Percentiles rank a stretch among this genome's conserved stretches.
Conservation (phyloP, 352 stramenopile species). For the Phytopythium helicoides region DNA sequence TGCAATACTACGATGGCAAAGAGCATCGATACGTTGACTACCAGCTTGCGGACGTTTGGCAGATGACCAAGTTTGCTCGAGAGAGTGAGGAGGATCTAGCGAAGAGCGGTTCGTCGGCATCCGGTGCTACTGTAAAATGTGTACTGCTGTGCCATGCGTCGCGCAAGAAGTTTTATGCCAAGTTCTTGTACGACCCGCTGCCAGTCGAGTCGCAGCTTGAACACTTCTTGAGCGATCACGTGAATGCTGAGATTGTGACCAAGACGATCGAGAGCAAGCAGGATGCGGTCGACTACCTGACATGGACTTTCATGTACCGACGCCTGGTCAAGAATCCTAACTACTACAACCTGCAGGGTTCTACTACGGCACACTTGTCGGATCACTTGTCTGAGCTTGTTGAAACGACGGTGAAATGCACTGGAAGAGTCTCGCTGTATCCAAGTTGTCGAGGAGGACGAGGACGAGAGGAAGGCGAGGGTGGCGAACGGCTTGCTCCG, state of each 20-base stretch:
- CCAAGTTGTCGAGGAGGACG: constrained; percentile 91
- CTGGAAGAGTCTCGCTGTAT: constrained; percentile 97
- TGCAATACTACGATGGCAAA: constrained; percentile 96
- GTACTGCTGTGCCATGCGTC: constrained; percentile 96
- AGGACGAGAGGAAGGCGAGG: constrained; percentile 76
- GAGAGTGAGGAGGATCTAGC: constrained; percentile 37
- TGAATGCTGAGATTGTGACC: constrained; percentile 99
- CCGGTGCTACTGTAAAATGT: constrained; percentile 82
- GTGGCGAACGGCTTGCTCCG: constrained; percentile 89
- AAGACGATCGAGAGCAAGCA: constrained; percentile 99
- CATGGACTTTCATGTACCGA: constrained; percentile 99
- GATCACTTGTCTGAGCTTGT: constrained; percentile 99
- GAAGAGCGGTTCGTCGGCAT: constrained; percentile 1
- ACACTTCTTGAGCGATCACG: constrained; percentile 97
- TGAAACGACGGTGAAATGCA: constrained; percentile 95
- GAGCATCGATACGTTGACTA: constrained; percentile 98
- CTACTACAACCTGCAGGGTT: constrained; percentile 98
- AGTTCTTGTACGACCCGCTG: constrained; percentile 99
- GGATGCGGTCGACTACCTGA: constrained; percentile 99
- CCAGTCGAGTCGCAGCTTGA: constrained; percentile 99
- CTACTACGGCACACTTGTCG: constrained; percentile 91
- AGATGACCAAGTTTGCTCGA: constrained; percentile 95
- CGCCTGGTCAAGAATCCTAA: constrained; percentile 99
- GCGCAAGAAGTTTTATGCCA: constrained; percentile 98
- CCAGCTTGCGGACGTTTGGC: constrained; percentile 95